Base-by-base conservation (phyloP, 108 stramenopile species). In the Skeletonema potamos region DNA sequence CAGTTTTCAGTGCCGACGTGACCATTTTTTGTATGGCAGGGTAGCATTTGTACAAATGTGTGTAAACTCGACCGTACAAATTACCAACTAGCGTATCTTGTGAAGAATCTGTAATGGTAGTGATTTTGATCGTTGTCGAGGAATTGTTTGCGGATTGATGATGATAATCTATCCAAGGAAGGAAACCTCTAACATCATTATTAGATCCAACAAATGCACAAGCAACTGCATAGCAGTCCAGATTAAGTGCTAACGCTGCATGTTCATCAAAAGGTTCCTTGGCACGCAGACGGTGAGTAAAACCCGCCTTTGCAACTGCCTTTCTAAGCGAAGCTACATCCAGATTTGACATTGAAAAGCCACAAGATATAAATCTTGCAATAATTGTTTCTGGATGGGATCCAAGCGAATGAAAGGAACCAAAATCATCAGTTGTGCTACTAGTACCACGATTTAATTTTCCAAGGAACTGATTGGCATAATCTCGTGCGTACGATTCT, bases 191-290 rank as follows among this genome's bases (percentile, higher is more conserved):
- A 36, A 83, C 24, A 81, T 18, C n/a, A 58, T 12, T 15, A 64
- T 61, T 27, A 10, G 39, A 13, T 2, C 20, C 4, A 2, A 76
- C 54, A 56, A 84, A 85, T 22, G 54, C 83, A 54, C 75, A 62
- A 11, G 39, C 70, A 54, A 87, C 57, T 33, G 55, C 68, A 58
- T 93, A 93, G 46, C 89, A 89, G 17, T 64, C 74, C 9, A 93
- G 61, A 76, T 90, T 85, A 41, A 93, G 46, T 1, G 68, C 22
- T 28, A 90, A 55, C 20, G 86, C 89, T 6, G 86, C 87, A 77
- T 91, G 89, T 51, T 93, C 92, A 69, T 93, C 92, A 75, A 91
- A 93, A 17, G 83, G 68, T 66, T 93, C 89, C 36, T 75, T 76
- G 3, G 65, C 76, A 43, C 57, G 39, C 10, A 64, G 56, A 62